Conservation (phyloP, 1,284 basidiomycete species). For the Ceratobasidium sp. region DNA sequence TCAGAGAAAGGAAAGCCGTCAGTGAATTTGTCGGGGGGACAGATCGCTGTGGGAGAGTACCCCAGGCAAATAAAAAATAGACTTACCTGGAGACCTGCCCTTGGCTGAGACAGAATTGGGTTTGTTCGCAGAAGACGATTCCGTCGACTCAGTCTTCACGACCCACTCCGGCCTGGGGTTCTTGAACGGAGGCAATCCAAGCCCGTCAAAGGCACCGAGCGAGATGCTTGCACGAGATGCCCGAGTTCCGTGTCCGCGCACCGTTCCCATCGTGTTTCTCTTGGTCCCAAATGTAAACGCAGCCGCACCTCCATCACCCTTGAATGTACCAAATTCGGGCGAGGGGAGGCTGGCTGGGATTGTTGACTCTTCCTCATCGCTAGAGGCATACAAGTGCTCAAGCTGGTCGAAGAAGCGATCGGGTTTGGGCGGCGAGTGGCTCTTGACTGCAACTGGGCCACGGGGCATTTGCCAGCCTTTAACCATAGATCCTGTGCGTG, state of each 20-base stretch:
- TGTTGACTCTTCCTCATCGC: conserved; percentile 7
- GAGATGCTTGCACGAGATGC: conserved; percentile 30
- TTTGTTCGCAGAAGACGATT: not conserved
- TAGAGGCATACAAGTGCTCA: conserved; percentile 25
- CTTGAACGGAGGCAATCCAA: conserved; percentile 26
- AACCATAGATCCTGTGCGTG: conserved; percentile 30
- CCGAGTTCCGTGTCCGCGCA: conserved; percentile 18
- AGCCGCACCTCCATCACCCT: conserved; percentile 28
- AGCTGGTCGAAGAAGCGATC: conserved; percentile 31
- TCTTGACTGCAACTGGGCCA: conserved; percentile 4
- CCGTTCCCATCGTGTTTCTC: not conserved
- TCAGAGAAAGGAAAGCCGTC: not conserved
- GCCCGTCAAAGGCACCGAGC: conserved; percentile 16
- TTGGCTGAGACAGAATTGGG: not conserved
- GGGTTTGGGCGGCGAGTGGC: not conserved
- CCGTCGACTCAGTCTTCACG: conserved; percentile 9
- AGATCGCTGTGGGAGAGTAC: no score
- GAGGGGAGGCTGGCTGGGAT: not conserved
- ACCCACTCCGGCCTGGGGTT: conserved; percentile 32
- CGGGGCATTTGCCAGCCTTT: conserved; percentile 31
- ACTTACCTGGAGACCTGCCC: conserved; percentile 12
- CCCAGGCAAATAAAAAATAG: not conserved
- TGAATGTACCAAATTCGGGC: conserved; percentile 31
- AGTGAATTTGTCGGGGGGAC: not conserved
- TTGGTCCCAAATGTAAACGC: conserved; percentile 30